These are phyloP conservation scores for Fusarium sp. DNA, from an alignment of 2,329 filamentous ascomycete genomes.

Conservation along the genomic window DNA sequence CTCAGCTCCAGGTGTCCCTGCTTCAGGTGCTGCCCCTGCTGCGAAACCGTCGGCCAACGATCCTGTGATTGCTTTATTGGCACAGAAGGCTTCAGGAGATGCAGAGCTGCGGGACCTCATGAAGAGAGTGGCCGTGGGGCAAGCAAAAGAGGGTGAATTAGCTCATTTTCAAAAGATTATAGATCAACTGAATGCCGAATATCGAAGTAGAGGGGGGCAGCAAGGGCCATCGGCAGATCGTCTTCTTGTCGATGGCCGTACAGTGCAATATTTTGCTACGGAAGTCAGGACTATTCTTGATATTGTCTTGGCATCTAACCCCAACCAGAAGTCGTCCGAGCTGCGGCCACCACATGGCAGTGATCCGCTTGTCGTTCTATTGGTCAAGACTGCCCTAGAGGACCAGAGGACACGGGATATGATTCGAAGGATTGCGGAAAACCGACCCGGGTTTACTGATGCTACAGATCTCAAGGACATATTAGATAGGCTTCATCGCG, in stretches of 20 bases:
- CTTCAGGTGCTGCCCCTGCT: constrained; percentile 15
- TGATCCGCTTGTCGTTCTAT: constrained; percentile 64
- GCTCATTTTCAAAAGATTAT: constrained; percentile 83
- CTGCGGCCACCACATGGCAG: constrained; percentile 63
- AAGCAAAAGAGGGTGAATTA: constrained; percentile 75
- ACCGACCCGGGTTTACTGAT: constrained; percentile 61
- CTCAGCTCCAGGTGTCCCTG: constrained; percentile 16
- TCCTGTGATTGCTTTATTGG: constrained; percentile 82
- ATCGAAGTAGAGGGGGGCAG: constrained; percentile 60
- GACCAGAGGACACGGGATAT: constrained; percentile 59
- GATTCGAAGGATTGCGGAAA: constrained; percentile 63
- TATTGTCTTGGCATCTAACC: constrained; percentile 68
- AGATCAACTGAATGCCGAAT: constrained; percentile 75
- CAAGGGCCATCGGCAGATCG: constrained; percentile 64
- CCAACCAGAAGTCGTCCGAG: constrained; percentile 62
- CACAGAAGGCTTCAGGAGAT: constrained; percentile 78
- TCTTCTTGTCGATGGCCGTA: constrained; percentile 63
- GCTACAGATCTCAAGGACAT: constrained; percentile 63
- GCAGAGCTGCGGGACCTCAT: constrained; percentile 79
- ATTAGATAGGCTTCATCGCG: constrained; percentile 58
- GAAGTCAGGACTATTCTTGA: constrained; percentile 67
- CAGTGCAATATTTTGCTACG: constrained; percentile 68
- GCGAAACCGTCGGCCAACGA: constrained; percentile 58
- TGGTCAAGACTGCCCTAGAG: constrained; percentile 67
- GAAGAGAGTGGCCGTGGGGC: constrained; percentile 82